phyloP scores from a whole-genome alignment of 2,329 filamentous ascomycete genomes.

The Colletotrichum paranaense region DNA sequence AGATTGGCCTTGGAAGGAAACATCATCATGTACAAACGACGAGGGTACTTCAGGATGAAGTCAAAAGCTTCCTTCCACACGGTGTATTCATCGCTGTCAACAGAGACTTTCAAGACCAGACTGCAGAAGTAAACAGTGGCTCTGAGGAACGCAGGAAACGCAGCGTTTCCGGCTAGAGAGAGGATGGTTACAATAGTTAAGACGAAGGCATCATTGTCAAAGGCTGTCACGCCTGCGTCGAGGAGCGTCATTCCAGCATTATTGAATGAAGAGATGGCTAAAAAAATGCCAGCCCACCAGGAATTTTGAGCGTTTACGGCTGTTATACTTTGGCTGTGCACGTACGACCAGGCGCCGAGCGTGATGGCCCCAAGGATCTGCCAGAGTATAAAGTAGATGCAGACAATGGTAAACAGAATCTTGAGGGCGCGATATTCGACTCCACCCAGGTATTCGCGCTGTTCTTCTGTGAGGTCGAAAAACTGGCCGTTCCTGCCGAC shows the following conservation, averaged over 20 bases:
- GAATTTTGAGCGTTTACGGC: constrained; percentile 68
- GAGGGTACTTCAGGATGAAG: constrained; percentile 66
- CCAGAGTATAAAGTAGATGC: constrained; percentile 69
- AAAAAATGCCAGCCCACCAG: constrained; percentile 77
- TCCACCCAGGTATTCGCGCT: constrained; percentile 64
- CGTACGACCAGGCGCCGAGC: constrained; percentile 70
- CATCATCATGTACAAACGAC: constrained; percentile 71
- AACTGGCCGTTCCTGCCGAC: constrained; percentile 66
- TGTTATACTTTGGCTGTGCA: constrained; percentile 60
- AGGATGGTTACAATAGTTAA: constrained; percentile 65
- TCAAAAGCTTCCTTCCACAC: constrained; percentile 61
- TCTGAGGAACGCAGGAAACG: constrained; percentile 72
- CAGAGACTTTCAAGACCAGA: constrained; percentile 52
- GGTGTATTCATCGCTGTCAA: constrained; percentile 47
- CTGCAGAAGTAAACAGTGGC: constrained; percentile 67
- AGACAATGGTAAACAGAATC: constrained; percentile 69
- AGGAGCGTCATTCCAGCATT: constrained; percentile 76
- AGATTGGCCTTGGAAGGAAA: constrained; percentile 74
- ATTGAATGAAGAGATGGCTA: constrained; percentile 75
- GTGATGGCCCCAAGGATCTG: constrained; percentile 68
- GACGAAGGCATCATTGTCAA: constrained; percentile 63
- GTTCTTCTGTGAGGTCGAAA: constrained; percentile 55
- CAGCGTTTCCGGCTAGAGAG: constrained; percentile 74
- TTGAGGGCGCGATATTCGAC: constrained; percentile 74
- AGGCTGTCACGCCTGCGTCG: constrained; percentile 74